Percentiles rank a stretch among this genome's conserved stretches.
These are phyloP conservation scores for Fusarium globosum DNA, from an alignment of 2,329 filamentous ascomycete species.

Conservation along the genomic window DNA sequence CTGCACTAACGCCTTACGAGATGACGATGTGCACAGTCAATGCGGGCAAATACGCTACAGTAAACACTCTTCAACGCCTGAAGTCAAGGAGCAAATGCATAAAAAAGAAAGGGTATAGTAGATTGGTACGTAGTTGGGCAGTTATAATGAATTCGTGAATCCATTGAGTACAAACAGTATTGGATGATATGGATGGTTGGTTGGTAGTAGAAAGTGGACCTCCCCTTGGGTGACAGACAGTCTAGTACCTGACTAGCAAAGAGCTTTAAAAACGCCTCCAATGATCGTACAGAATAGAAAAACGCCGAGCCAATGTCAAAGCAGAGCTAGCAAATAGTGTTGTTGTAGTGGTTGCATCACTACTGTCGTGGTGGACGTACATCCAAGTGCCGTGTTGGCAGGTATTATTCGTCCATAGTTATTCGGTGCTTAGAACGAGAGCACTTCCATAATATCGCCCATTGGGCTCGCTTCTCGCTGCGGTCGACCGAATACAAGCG, in stretches of 20 bases:
- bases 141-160: slow-evolving; percentile 8
- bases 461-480: slow-evolving; percentile 31
- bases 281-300: slow-evolving; percentile 19
- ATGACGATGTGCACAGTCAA: slow-evolving; percentile 2
- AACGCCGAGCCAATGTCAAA: slow-evolving; percentile 27
- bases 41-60: neutral
- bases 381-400: slow-evolving; percentile 5
- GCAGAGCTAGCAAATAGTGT: slow-evolving; percentile 20
- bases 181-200: neutral
- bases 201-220: neutral
- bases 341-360: neutral
- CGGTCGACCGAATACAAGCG: slow-evolving; percentile 35
- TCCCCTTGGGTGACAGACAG: slow-evolving; percentile 7
- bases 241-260: slow-evolving; percentile 34
- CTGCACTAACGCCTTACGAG: neutral
- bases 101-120: slow-evolving; percentile 7
- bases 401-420: neutral
- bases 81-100: neutral
- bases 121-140: neutral
- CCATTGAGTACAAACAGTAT: slow-evolving; percentile 3
- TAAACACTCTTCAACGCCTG: neutral
- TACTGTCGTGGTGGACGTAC: neutral
- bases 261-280: slow-evolving; percentile 27
- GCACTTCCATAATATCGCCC: slow-evolving; percentile 39
- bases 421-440: slow-evolving; percentile 14